A percentile compares a stretch with the other conserved stretches of the same genome.
These are phyloP conservation scores for Pisolithus sp. DNA, from an alignment of 768 basidiomycete genomes.

Conservation along the genomic window DNA sequence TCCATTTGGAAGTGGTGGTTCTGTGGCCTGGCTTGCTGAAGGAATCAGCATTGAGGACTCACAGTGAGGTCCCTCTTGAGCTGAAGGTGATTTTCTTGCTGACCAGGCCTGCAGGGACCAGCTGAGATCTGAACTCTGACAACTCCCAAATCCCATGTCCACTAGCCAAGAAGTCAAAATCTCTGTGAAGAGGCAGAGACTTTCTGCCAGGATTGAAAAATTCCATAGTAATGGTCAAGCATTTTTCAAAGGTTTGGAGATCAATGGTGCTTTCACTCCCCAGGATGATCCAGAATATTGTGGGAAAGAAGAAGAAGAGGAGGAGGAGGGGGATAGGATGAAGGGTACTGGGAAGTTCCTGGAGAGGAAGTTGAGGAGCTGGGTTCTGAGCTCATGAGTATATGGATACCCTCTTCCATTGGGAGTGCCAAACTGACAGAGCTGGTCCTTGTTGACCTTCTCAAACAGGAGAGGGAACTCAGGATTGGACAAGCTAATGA, in stretches of 20 bases:
- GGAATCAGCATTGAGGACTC: not conserved
- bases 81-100: not conserved
- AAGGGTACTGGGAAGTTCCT: no score
- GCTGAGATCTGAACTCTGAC: not conserved
- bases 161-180: not conserved
- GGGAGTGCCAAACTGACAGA: no score
- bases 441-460: no score
- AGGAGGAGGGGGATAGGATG: no score
- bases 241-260: not conserved
- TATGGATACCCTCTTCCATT: no score
- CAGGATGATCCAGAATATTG: not conserved
- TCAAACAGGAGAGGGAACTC: no score
- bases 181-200: not conserved
- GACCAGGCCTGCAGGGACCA: not conserved
- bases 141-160: not conserved
- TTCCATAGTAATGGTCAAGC: not conserved
- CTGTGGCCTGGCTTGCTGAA: no score
- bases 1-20: no score
- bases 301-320: not conserved
- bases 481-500: no score
- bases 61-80: not conserved
- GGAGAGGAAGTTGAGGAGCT: no score
- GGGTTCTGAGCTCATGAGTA: no score
- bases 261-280: not conserved
- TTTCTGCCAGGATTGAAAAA: not conserved